Evolutionary conservation across 768 basidiomycete genomes (phyloP).

Genomic region (Russula dissimulans): DNA sequence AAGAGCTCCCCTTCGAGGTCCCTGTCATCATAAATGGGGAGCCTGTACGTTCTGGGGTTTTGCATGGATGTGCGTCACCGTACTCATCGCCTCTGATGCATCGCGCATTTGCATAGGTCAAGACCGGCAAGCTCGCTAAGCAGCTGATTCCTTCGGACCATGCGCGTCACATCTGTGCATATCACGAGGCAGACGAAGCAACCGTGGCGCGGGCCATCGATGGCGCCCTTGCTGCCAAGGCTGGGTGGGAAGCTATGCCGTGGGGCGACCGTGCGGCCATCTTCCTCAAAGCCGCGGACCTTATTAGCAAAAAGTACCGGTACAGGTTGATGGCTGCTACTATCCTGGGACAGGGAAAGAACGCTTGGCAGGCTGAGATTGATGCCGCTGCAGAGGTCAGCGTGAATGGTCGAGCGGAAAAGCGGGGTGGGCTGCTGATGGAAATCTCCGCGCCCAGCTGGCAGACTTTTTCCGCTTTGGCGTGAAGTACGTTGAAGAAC

Average conservation of each 20-base stretch:
- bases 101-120: conserved; percentile 41
- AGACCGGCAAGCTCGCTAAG: conserved; percentile 66
- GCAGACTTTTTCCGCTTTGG: conserved; percentile 94
- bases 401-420: background rate
- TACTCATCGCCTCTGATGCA: background rate
- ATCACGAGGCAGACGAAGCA: conserved; percentile 79
- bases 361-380: conserved; percentile 99
- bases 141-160: conserved; percentile 87
- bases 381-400: conserved; percentile 95
- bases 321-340: conserved; percentile 94
- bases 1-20: conserved; percentile 80
- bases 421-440: background rate
- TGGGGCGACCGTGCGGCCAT: conserved; percentile 98
- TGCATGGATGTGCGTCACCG: background rate
- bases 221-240: conserved; percentile 78
- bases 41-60: conserved; percentile 40
- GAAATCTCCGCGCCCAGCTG: conserved; percentile 37
- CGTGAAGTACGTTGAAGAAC: conserved; percentile 92
- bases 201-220: conserved; percentile 74
- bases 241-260: conserved; percentile 86
- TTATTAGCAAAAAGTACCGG: conserved; percentile 90
- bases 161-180: conserved; percentile 67
- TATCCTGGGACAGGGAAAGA: conserved; percentile 98
- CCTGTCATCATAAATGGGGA: conserved; percentile 91
- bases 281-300: conserved; percentile 96